These are phyloP conservation scores for Aspergillus carbonarius DNA, from an alignment of 2,329 filamentous ascomycete genomes.

Conservation along the genomic window DNA sequence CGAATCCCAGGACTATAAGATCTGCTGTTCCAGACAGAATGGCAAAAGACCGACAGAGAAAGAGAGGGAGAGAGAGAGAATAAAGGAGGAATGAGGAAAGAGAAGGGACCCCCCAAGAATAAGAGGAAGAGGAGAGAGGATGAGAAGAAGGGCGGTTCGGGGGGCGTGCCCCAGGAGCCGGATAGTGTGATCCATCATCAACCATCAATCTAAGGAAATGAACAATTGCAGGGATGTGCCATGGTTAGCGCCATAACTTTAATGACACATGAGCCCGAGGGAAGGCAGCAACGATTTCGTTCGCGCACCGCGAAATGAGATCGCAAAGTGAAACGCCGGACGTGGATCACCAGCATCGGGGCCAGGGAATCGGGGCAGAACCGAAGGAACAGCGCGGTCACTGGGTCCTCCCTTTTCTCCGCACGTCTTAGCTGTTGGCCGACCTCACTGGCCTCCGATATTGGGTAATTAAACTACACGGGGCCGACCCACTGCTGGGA, in stretches of 20 bases:
- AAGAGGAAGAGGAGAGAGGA: background rate
- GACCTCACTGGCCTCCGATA: background rate
- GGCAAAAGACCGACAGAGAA: conserved; percentile 6
- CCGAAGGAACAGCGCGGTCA: background rate
- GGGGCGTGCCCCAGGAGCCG: background rate
- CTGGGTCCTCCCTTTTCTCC: background rate
- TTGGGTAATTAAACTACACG: conserved; percentile 7
- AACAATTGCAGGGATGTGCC: conserved; percentile 6
- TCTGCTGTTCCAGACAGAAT: conserved; percentile 25
- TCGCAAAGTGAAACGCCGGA: conserved; percentile 28
- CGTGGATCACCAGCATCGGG: conserved; percentile 9
- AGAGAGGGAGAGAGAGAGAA: background rate
- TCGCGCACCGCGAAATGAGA: conserved; percentile 21
- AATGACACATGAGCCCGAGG: conserved; percentile 5
- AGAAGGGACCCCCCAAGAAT: background rate
- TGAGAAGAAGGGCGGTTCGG: background rate
- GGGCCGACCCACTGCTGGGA: conserved; percentile 1
- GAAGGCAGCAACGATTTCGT: conserved; percentile 7
- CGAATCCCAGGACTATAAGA: conserved; percentile 24
- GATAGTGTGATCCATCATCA: conserved; percentile 1
- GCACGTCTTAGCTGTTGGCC: background rate
- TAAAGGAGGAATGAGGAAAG: background rate
- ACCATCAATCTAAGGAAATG: conserved; percentile 19
- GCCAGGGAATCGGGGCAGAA: background rate
- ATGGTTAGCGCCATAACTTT: conserved; percentile 7